These are phyloP conservation scores for Cardamine occulta DNA, from an alignment of 345 rosid genomes.

Conservation along the genomic window DNA sequence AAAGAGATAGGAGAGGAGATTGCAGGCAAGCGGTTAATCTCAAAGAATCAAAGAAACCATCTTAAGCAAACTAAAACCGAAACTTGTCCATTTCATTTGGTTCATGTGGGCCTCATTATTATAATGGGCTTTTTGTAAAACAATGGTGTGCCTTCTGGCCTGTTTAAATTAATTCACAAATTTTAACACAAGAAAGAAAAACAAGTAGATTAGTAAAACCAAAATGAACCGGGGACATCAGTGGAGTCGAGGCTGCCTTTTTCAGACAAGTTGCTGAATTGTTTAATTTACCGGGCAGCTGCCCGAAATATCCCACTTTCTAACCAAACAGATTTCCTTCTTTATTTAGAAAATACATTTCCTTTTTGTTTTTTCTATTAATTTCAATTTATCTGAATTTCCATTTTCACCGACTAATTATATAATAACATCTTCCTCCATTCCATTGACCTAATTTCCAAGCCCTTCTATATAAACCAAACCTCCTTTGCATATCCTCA, in stretches of 20 bases:
- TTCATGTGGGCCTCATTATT: background rate
- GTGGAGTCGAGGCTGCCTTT: conserved; percentile 13
- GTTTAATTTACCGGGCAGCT: conserved; percentile 36
- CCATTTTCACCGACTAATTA: conserved; percentile 21
- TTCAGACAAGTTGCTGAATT: conserved; percentile 31
- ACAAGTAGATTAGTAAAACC: conserved; percentile 1
- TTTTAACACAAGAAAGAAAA: background rate
- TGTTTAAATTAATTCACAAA: background rate
- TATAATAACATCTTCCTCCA: background rate
- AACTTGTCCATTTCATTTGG: background rate
- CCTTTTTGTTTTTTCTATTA: background rate
- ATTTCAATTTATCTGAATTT: background rate
- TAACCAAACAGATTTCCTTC: conserved; percentile 30
- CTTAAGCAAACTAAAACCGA: background rate
- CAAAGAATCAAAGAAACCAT: background rate
- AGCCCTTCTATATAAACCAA: conserved; percentile 41
- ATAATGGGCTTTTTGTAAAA: background rate
- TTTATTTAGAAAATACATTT: background rate
- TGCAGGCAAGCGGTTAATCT: conserved; percentile 35
- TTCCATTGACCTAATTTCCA: conserved; percentile 43
- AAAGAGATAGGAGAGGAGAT: conserved; percentile 21
- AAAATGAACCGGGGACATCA: conserved; percentile 22
- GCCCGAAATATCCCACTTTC: conserved; percentile 13
- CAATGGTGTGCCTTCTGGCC: background rate
- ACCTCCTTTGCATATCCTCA: conserved; percentile 20